These are phyloP conservation scores for Pyrenochaeta sp. DNA, from an alignment of 2,329 filamentous ascomycete species.

Conservation along the genomic window DNA sequence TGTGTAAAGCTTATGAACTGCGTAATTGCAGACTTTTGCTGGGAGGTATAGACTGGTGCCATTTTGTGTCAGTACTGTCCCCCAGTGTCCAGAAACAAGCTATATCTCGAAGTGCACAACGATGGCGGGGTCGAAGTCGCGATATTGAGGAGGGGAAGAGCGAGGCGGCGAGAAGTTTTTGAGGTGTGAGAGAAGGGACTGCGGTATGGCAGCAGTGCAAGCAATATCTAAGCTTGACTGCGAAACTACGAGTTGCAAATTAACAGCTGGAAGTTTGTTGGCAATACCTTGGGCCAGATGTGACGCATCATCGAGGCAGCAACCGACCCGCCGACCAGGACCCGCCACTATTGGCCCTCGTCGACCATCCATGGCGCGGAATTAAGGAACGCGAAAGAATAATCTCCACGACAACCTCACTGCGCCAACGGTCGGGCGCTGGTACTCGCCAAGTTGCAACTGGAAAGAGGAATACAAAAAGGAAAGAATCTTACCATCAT, in stretches of 20 bases:
- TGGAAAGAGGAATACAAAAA: not conserved
- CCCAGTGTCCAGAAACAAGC: not conserved
- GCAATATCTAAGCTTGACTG: slow-evolving; percentile 1
- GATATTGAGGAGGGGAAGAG: not conserved
- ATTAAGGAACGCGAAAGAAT: slow-evolving; percentile 14
- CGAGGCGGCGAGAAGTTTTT: not conserved
- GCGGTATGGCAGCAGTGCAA: not conserved
- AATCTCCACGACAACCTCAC: slow-evolving; percentile 7
- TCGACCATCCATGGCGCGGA: slow-evolving; percentile 8
- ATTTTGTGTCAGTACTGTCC: slow-evolving; percentile 44
- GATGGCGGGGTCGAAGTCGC: slow-evolving; percentile 7
- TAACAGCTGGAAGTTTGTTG: slow-evolving; percentile 1
- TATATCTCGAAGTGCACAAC: slow-evolving; percentile 1
- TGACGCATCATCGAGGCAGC: slow-evolving; percentile 31
- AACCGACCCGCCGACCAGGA: slow-evolving; percentile 22
- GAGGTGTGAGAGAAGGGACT: not conserved
- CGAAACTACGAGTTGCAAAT: slow-evolving; percentile 3
- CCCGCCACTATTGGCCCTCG: slow-evolving; percentile 23
- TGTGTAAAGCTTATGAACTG: slow-evolving; percentile 57
- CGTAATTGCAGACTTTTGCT: slow-evolving; percentile 57
- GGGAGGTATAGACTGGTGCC: slow-evolving; percentile 56
- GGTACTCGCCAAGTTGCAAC: not conserved
- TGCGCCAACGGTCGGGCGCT: not conserved
- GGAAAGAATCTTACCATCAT: slow-evolving; percentile 5
- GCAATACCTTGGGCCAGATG: slow-evolving; percentile 18